phyloP scores from a whole-genome alignment of 306 rosid species.

The barrel medic (Medicago truncatula) region DNA sequence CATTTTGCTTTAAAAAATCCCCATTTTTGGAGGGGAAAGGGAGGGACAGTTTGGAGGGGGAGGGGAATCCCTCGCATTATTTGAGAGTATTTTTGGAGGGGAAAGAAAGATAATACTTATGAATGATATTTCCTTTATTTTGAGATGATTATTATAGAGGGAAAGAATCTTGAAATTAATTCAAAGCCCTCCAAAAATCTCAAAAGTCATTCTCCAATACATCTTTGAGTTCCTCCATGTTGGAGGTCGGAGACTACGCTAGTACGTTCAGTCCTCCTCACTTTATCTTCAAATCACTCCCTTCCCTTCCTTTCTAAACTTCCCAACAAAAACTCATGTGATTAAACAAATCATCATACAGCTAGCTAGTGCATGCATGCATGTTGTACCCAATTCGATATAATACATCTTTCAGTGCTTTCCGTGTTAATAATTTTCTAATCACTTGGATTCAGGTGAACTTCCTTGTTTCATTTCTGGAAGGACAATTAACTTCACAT shows the following conservation, averaged over 20 bases:
- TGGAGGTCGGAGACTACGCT: neutral
- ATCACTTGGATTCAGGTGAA: slow-evolving; percentile 61
- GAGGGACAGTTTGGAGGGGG: neutral
- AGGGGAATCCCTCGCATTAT: neutral
- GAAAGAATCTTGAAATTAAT: too few species aligned
- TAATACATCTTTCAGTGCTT: neutral
- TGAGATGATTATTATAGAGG: too few species aligned
- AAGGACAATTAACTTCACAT: slow-evolving; percentile 47
- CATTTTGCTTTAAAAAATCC: neutral
- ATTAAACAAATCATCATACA: slow-evolving; percentile 25
- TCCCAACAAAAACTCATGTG: neutral
- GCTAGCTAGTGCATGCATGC: slow-evolving; percentile 27
- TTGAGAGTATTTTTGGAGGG: neutral
- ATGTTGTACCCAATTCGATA: neutral
- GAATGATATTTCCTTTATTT: neutral
- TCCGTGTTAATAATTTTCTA: slow-evolving; percentile 15
- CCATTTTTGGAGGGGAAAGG: neutral
- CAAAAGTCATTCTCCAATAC: neutral
- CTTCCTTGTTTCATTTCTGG: slow-evolving; percentile 62
- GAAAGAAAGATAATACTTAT: neutral
- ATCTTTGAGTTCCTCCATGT: neutral
- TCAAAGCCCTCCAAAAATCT: too few species aligned
- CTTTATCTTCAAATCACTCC: neutral
- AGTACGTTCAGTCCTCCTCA: neutral
- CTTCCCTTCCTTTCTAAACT: neutral